phyloP scores from a whole-genome alignment of 306 rosid genomes.

The Carpinus fangiana region DNA sequence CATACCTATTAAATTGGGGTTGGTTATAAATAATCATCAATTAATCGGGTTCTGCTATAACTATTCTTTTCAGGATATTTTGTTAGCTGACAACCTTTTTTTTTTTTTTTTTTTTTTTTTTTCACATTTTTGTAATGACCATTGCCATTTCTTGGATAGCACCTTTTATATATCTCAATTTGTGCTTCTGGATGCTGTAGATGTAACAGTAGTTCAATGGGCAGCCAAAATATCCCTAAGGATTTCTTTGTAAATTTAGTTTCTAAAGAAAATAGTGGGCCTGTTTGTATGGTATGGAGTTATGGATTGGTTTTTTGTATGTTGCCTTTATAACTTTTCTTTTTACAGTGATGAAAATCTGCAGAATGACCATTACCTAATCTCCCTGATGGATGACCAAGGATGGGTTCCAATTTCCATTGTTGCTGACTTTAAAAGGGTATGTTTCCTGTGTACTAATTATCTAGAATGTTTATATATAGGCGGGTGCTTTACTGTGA shows the following conservation, averaged over 20 bases:
- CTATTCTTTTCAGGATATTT: background rate
- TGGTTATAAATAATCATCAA: background rate
- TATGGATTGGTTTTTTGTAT: constrained; percentile 18
- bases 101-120: background rate
- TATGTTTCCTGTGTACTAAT: constrained; percentile 34
- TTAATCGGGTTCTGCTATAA: background rate
- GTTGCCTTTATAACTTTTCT: constrained; percentile 49
- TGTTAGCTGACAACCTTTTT: background rate
- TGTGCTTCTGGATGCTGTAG: background rate
- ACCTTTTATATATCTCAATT: background rate
- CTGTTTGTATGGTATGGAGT: constrained; percentile 17
- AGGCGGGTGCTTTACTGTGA: constrained; percentile 3
- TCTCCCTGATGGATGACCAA: constrained; percentile 87
- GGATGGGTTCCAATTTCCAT: constrained; percentile 83
- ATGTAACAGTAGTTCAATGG: background rate
- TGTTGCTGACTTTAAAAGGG: constrained; percentile 91
- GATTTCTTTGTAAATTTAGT: background rate
- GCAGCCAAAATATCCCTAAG: background rate
- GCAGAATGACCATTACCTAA: constrained; percentile 68
- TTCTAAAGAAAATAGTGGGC: background rate
- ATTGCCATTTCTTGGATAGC: background rate
- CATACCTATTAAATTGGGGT: background rate
- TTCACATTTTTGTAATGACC: background rate
- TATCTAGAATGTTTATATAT: constrained; percentile 8
- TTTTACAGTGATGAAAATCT: constrained; percentile 93